Conservation (phyloP, 1,284 basidiomycete genomes). For the Inonotus obliquus region DNA sequence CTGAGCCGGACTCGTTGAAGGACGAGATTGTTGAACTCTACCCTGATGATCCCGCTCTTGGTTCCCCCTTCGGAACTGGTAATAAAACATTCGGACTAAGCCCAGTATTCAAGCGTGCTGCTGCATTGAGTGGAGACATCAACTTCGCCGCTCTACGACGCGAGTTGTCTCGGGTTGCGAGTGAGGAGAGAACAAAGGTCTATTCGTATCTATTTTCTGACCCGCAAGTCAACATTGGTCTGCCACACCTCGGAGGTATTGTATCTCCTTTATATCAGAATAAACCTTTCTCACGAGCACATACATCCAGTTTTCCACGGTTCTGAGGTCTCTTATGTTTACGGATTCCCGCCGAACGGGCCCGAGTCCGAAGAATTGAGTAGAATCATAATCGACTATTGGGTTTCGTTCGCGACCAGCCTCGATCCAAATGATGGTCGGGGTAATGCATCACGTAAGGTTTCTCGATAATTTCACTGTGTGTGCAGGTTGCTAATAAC, state of each 20-base stretch:
- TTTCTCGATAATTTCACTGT: neutral
- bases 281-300: neutral
- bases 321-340: constrained; percentile 39
- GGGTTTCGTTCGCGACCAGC: constrained; percentile 46
- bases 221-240: constrained; percentile 25
- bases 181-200: constrained; percentile 35
- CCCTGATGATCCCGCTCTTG: constrained; percentile 42
- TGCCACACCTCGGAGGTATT: constrained; percentile 30
- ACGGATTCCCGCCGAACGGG: constrained; percentile 26
- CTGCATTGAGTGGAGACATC: constrained; percentile 41
- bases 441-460: constrained; percentile 27
- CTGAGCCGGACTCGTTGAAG: constrained; percentile 20
- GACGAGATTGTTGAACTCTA: constrained; percentile 40
- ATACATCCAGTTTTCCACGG: constrained; percentile 33
- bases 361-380: constrained; percentile 31
- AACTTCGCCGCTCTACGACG: constrained; percentile 39
- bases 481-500: neutral
- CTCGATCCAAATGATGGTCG: constrained; percentile 45
- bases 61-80: constrained; percentile 48
- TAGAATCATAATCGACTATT: constrained; percentile 43
- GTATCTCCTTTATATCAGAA: neutral
- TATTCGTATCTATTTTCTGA: constrained; percentile 49
- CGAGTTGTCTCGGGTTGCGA: constrained; percentile 36
- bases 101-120: constrained; percentile 38
- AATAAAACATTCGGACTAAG: constrained; percentile 45